These are phyloP conservation scores for Drechslerella dactyloides DNA, from an alignment of 2,329 filamentous ascomycete species.

Conservation along the genomic window DNA sequence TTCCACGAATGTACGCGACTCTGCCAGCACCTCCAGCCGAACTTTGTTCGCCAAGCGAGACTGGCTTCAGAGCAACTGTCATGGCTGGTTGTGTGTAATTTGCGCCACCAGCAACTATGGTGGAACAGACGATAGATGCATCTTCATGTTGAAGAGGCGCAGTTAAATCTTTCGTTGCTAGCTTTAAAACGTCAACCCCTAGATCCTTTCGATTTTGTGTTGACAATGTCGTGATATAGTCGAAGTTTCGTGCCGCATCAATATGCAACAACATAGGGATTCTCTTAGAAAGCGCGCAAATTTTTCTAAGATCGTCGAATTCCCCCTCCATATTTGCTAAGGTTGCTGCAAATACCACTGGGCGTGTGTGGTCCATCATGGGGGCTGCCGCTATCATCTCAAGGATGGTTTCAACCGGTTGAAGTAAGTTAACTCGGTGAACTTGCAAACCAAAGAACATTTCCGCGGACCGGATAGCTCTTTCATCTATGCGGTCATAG, in stretches of 20 bases:
- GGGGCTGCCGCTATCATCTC: neutral
- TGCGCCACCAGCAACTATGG: constrained; percentile 24
- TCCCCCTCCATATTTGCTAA: constrained; percentile 8
- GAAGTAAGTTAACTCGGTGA: constrained; percentile 8
- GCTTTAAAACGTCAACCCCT: constrained; percentile 4
- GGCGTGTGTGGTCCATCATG: neutral
- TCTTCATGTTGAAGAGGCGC: constrained; percentile 1
- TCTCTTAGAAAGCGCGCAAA: constrained; percentile 21
- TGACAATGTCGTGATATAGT: constrained; percentile 27
- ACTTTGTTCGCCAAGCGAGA: constrained; percentile 1
- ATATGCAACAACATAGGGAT: constrained; percentile 28
- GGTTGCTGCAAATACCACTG: constrained; percentile 25
- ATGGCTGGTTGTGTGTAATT: constrained; percentile 18
- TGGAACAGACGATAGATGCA: constrained; percentile 8
- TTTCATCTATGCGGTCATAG: constrained; percentile 24
- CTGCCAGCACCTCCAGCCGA: neutral
- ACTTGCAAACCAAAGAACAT: constrained; percentile 20
- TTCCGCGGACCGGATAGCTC: constrained; percentile 3
- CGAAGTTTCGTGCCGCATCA: constrained; percentile 31
- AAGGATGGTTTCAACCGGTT: neutral
- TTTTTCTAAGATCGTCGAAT: constrained; percentile 15
- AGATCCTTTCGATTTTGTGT: constrained; percentile 5
- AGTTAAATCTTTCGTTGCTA: neutral
- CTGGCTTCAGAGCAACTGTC: constrained; percentile 12
- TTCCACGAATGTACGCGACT: constrained; percentile 14